These are phyloP conservation scores for Cryptococcus sp. DNA, from an alignment of 1,284 basidiomycete genomes.

Conservation along the genomic window DNA sequence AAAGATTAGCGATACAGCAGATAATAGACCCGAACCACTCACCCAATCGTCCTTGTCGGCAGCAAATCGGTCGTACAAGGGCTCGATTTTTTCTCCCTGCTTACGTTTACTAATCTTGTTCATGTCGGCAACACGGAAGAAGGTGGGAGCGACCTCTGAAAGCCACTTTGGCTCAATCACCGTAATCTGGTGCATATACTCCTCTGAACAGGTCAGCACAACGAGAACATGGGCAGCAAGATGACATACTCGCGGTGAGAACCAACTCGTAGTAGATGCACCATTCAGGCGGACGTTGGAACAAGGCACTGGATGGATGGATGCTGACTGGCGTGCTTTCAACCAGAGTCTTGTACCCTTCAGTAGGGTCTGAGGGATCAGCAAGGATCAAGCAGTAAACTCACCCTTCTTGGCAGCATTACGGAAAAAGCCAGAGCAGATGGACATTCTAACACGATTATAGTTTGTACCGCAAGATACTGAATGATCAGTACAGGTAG, in stretches of 20 bases:
- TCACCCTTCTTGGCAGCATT: constrained; percentile 90
- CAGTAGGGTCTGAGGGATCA: constrained; percentile 36
- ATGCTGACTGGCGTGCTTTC: constrained; percentile 98
- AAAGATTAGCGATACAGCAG: neutral
- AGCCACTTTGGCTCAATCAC: constrained; percentile 98
- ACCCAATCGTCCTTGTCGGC: constrained; percentile 52
- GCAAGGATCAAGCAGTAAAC: constrained; percentile 7
- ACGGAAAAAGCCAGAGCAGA: constrained; percentile 94
- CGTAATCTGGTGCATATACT: constrained; percentile 93
- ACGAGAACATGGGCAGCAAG: neutral
- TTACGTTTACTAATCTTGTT: constrained; percentile 97
- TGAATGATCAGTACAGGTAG: neutral
- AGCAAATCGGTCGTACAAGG: constrained; percentile 51
- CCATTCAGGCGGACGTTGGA: constrained; percentile 86
- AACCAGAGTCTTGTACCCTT: constrained; percentile 95
- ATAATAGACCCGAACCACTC: constrained; percentile 5
- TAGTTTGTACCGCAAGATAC: constrained; percentile 72
- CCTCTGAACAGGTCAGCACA: constrained; percentile 47
- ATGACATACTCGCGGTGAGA: constrained; percentile 58
- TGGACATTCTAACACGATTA: constrained; percentile 88
- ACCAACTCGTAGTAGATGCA: constrained; percentile 72
- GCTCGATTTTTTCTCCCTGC: constrained; percentile 95
- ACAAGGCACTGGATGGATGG: constrained; percentile 93
- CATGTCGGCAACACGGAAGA: constrained; percentile 94
- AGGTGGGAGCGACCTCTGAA: constrained; percentile 88